Conservation (phyloP, 768 basidiomycete genomes). For the Termitomyces titanicus region DNA sequence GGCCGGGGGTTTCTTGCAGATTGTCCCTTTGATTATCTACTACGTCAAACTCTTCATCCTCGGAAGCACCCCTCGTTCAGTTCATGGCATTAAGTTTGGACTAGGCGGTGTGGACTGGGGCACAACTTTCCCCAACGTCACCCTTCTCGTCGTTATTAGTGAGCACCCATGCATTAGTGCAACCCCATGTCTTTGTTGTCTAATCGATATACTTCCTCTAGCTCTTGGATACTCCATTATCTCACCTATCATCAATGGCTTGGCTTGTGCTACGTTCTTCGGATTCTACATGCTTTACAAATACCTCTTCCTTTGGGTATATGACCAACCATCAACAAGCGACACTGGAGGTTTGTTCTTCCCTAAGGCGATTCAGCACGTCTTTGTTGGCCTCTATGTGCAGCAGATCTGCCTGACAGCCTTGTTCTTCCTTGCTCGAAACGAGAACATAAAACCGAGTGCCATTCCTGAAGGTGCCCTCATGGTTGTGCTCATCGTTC, state of each 20-base stretch:
- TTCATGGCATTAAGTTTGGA: slow-evolving; percentile 81
- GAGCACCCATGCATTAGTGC: slow-evolving; percentile 18
- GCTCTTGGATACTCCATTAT: slow-evolving; percentile 84
- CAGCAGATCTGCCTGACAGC: slow-evolving; percentile 46
- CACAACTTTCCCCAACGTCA: slow-evolving; percentile 65
- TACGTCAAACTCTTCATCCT: slow-evolving; percentile 88
- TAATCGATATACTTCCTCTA: slow-evolving; percentile 20
- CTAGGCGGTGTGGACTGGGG: slow-evolving; percentile 72
- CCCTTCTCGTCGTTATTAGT: slow-evolving; percentile 84
- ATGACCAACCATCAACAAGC: slow-evolving; percentile 59
- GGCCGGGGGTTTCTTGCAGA: slow-evolving; percentile 77
- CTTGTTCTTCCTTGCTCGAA: slow-evolving; percentile 71
- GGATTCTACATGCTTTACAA: slow-evolving; percentile 82
- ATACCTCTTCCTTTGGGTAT: slow-evolving; percentile 80
- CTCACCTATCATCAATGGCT: slow-evolving; percentile 90
- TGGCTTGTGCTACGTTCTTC: slow-evolving; percentile 80
- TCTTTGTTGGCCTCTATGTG: slow-evolving; percentile 93
- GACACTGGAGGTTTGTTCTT: slow-evolving; percentile 96
- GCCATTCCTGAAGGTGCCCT: slow-evolving; percentile 74
- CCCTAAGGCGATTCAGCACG: slow-evolving; percentile 89
- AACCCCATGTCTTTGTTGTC: background rate
- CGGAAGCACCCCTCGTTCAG: slow-evolving; percentile 83
- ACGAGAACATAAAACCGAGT: slow-evolving; percentile 47
- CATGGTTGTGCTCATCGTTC: slow-evolving; percentile 79
- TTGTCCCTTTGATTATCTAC: slow-evolving; percentile 74